Evolutionary conservation across 2,329 filamentous ascomycete genomes (phyloP).

Genomic region (Xylariaceae sp.): DNA sequence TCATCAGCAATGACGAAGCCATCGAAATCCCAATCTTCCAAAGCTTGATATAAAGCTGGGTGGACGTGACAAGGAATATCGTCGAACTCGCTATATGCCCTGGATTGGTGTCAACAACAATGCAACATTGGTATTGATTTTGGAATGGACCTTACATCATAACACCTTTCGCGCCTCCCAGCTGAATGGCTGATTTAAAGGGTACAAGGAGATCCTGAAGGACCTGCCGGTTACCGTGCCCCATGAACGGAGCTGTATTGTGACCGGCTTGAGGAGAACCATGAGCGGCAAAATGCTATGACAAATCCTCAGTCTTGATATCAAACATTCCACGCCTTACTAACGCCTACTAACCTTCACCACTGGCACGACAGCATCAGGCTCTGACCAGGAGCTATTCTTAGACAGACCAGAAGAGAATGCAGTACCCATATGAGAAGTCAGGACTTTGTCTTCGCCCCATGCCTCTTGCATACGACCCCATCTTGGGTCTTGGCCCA

Average conservation of each 20-base stretch:
- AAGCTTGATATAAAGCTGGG: slow-evolving; percentile 35
- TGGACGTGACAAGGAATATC: slow-evolving; percentile 38
- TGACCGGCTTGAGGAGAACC: slow-evolving; percentile 39
- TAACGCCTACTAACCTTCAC: slow-evolving; percentile 32
- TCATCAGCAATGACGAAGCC: slow-evolving; percentile 41
- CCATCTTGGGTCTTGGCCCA: slow-evolving; percentile 42
- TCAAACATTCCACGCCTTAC: background rate
- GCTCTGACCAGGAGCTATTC: slow-evolving; percentile 38
- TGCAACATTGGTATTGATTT: background rate
- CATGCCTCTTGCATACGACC: slow-evolving; percentile 44
- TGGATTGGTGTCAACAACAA: slow-evolving; percentile 6
- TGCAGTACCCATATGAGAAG: slow-evolving; percentile 42
- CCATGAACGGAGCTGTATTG: slow-evolving; percentile 42
- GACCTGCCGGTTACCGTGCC: slow-evolving; percentile 39
- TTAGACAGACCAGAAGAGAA: slow-evolving; percentile 41
- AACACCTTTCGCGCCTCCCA: slow-evolving; percentile 39
- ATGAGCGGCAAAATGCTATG: slow-evolving; percentile 41
- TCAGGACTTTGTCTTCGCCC: slow-evolving; percentile 43
- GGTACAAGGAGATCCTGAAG: slow-evolving; percentile 39
- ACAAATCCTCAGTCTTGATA: background rate
- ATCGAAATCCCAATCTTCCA: slow-evolving; percentile 38
- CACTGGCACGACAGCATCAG: slow-evolving; percentile 40
- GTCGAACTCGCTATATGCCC: slow-evolving; percentile 40
- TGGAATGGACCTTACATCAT: slow-evolving; percentile 35
- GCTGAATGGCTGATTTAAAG: slow-evolving; percentile 40